These are phyloP conservation scores for Emericellopsis cladophorae DNA, from an alignment of 2,329 filamentous ascomycete genomes.

Conservation along the genomic window DNA sequence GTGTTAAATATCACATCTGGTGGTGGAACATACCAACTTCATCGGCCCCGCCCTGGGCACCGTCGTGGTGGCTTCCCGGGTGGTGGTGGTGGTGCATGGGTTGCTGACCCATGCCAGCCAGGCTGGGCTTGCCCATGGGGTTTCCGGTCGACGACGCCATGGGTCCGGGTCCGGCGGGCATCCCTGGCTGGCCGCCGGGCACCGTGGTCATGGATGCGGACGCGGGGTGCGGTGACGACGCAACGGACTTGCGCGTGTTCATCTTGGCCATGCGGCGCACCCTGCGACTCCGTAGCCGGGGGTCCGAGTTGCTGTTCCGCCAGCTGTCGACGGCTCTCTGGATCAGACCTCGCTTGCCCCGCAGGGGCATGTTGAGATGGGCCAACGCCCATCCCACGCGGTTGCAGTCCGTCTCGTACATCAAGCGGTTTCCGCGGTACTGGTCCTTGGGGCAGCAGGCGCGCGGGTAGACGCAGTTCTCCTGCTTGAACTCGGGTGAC, in stretches of 20 bases:
- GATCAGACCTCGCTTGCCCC: conserved; percentile 89
- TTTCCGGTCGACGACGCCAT: conserved; percentile 44
- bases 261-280: conserved; percentile 96
- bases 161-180: conserved; percentile 47
- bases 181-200: conserved; percentile 50
- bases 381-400: conserved; percentile 98
- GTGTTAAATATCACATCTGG: conserved; percentile 59
- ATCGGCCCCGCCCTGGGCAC: conserved; percentile 54
- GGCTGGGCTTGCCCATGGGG: conserved; percentile 52
- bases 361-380: conserved; percentile 78
- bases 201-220: conserved; percentile 51
- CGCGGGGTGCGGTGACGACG: conserved; percentile 41
- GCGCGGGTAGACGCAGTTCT: conserved; percentile 95
- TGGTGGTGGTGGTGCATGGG: conserved; percentile 55
- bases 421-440: conserved; percentile 87
- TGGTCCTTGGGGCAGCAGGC: conserved; percentile 92
- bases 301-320: conserved; percentile 98
- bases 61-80: conserved; percentile 13
- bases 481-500: conserved; percentile 81
- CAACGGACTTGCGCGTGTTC: conserved; percentile 67
- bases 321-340: conserved; percentile 96
- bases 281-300: conserved; percentile 75
- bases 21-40: conserved; percentile 98
- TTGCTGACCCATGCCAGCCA: conserved; percentile 49
- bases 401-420: conserved; percentile 98